These are phyloP conservation scores for Astragalus glycyphyllos DNA, from an alignment of 306 rosid species.

Conservation along the genomic window DNA sequence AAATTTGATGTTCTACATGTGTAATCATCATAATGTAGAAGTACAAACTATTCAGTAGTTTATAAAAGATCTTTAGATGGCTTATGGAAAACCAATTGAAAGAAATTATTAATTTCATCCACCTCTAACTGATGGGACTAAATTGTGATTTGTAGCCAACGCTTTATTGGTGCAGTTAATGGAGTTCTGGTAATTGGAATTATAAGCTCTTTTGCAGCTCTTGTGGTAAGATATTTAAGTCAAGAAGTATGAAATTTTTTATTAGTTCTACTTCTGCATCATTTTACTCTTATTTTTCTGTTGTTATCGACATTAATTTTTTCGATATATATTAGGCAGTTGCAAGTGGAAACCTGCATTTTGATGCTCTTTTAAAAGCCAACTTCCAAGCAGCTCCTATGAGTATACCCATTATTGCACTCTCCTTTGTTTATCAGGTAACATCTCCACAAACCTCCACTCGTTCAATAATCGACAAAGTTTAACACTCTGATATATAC, in stretches of 20 bases:
- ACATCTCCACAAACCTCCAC: constrained; percentile 25
- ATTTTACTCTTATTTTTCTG: not conserved
- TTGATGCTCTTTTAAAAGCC: constrained; percentile 75
- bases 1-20: constrained; percentile 11
- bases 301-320: constrained; percentile 18
- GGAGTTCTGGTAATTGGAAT: constrained; percentile 73
- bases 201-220: constrained; percentile 69
- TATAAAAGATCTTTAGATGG: too few relatives aligned
- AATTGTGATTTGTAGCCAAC: constrained; percentile 67
- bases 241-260: constrained; percentile 12
- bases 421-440: constrained; percentile 94
- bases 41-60: too few relatives aligned
- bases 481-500: constrained; percentile 44
- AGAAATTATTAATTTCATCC: not conserved
- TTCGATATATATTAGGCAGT: constrained; percentile 59
- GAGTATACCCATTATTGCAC: constrained; percentile 85
- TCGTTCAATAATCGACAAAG: constrained; percentile 29
- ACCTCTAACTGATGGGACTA: constrained; percentile 22
- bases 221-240: constrained; percentile 62
- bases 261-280: too few relatives aligned
- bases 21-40: not conserved
- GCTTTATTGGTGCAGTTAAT: constrained; percentile 71
- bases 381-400: constrained; percentile 83
- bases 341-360: constrained; percentile 78
- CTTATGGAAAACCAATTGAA: too few relatives aligned